Evolutionary conservation across 805 yeast genomes (phyloP).

Genomic region (Kodamaea sagamina): DNA sequence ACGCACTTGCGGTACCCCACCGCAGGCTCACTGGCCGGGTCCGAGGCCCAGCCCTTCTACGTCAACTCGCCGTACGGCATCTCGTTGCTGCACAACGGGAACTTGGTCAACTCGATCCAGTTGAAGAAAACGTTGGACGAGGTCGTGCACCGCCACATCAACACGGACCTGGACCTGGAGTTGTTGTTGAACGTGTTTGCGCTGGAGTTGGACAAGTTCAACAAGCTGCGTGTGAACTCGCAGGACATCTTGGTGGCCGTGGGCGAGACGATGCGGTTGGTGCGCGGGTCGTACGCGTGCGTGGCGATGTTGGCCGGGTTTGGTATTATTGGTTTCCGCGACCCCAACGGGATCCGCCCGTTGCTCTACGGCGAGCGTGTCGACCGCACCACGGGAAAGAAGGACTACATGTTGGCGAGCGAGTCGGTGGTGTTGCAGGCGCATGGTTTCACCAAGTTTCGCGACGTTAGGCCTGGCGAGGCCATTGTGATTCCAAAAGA

Average conservation of each 20-base stretch:
- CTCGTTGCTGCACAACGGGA: slow-evolving; percentile 89
- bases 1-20: slow-evolving; percentile 96
- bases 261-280: slow-evolving; percentile 72
- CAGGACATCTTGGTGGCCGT: slow-evolving; percentile 86
- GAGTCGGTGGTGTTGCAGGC: slow-evolving; percentile 95
- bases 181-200: slow-evolving; percentile 88
- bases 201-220: slow-evolving; percentile 83
- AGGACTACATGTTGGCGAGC: slow-evolving; percentile 92
- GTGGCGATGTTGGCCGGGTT: slow-evolving; percentile 94
- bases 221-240: slow-evolving; percentile 90
- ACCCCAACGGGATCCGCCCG: slow-evolving; percentile 96
- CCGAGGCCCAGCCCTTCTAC: slow-evolving; percentile 98
- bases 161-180: slow-evolving; percentile 96
- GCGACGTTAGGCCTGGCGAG: slow-evolving; percentile 92
- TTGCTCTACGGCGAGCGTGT: slow-evolving; percentile 80
- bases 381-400: slow-evolving; percentile 59
- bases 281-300: slow-evolving; percentile 98
- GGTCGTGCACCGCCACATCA: slow-evolving; percentile 93
- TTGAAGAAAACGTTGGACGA: slow-evolving; percentile 83
- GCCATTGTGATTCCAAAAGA: slow-evolving; percentile 90
- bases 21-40: slow-evolving; percentile 92
- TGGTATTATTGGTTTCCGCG: slow-evolving; percentile 94
- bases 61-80: slow-evolving; percentile 97
- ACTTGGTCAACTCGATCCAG: slow-evolving; percentile 82
- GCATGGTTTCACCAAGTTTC: slow-evolving; percentile 75